These are phyloP conservation scores for Claviceps sorghi DNA, from an alignment of 2,329 filamentous ascomycete species.

Conservation along the genomic window DNA sequence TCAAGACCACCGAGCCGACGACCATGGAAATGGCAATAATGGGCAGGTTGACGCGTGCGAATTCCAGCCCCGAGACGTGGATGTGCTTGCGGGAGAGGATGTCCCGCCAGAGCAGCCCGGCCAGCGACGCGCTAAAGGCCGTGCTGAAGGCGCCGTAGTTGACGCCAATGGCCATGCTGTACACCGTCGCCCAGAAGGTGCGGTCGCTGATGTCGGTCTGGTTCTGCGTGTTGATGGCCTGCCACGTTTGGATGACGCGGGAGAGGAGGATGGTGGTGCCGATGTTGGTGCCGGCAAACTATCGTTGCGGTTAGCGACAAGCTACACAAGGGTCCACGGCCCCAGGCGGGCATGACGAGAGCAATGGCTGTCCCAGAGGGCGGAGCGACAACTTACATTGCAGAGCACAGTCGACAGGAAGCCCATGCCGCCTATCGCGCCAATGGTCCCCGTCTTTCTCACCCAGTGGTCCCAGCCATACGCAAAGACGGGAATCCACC, in stretches of 20 bases:
- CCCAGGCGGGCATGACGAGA: no score
- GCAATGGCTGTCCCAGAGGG: no score
- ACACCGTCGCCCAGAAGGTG: constrained; percentile 60
- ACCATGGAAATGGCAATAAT: constrained; percentile 57
- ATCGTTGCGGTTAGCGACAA: neutral
- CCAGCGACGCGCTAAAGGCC: constrained; percentile 56
- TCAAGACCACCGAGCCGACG: constrained; percentile 44
- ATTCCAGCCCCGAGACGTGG: constrained; percentile 45
- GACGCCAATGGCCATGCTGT: constrained; percentile 59
- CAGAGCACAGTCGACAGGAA: constrained; percentile 57
- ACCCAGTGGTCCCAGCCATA: constrained; percentile 64
- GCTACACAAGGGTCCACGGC: no score
- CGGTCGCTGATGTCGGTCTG: constrained; percentile 41
- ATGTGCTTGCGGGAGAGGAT: constrained; percentile 57
- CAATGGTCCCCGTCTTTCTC: constrained; percentile 50
- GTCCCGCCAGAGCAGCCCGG: constrained; percentile 58
- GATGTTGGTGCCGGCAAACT: constrained; percentile 68
- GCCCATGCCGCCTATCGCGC: constrained; percentile 56
- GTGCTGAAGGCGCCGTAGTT: constrained; percentile 64
- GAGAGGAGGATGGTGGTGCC: constrained; percentile 61
- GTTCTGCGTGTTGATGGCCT: constrained; percentile 37
- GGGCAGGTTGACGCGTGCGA: constrained; percentile 53
- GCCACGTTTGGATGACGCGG: constrained; percentile 56
- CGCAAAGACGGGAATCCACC: constrained; percentile 60
- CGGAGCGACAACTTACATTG: constrained; percentile 38